Base-by-base conservation (phyloP, 345 rosid genomes). In the Eucalyptus erythrocorys region DNA sequence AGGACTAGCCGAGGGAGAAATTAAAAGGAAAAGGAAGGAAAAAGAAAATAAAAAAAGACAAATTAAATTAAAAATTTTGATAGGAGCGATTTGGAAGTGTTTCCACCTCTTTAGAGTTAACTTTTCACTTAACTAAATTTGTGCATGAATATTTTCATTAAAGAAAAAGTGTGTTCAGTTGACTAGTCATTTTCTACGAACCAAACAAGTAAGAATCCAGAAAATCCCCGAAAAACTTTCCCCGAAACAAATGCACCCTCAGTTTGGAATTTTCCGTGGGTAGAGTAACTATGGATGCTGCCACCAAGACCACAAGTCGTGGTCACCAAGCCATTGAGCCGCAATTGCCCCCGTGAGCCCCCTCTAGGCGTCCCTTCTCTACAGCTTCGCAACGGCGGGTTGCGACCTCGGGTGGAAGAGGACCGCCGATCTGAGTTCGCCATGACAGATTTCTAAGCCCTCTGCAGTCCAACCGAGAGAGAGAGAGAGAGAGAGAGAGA, bases 131-230 rank as follows among this genome's bases (percentile, higher is more conserved):
- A 22, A 7, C 61, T 22, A 8, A 55, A 55, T 55, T 55, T 55
- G 22, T 10, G 5, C 12, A 8, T 55, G 61, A 55, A 55, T 55
- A 55, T 55, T 55, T 55, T 22, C 27, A 21, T 22, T 55, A 5
- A 55, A 2, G 2, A 12, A 9, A 55, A 55, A 8, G 0, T 4
- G 4, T 55, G 22, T 55, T 55, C 5, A 22, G 2, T 53, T 53
- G 61, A 22, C 61, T 55, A 22, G 27, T 55, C 3, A 55, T 55
- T 55, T 55, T 55, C 27, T 8, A 24, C 2, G 0, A 55, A 55
- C 12, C 61, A 55, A 55, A 55, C 0, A 8, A 5, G 12, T 55
- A 8, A 55, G 0, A 9, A 24, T 55, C 5, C 61, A 24, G 0
- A 55, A 55, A 55, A 53, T 53, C 0, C 27, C 4, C 10, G 0